Conservation (phyloP, 202 grass and related monocot genomes). For the Zoysia matrella region DNA sequence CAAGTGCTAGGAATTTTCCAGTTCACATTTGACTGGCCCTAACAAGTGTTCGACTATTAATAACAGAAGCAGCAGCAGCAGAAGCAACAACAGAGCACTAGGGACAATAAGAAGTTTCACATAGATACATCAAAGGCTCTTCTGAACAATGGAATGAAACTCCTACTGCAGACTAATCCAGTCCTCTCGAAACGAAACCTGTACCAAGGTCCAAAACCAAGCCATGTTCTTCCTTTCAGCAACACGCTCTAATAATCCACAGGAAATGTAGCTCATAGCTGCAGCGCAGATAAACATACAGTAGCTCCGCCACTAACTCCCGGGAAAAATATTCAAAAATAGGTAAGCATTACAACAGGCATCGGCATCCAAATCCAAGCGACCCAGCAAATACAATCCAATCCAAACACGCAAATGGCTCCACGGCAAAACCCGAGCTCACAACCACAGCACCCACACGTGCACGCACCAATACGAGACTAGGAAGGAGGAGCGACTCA, state of each 20-base stretch:
- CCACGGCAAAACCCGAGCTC: slow-evolving; percentile 25
- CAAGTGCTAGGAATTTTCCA: not conserved
- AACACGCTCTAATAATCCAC: slow-evolving; percentile 24
- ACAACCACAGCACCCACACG: slow-evolving; percentile 20
- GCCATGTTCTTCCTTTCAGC: slow-evolving; percentile 1
- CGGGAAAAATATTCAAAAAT: not conserved
- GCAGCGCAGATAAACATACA: not conserved
- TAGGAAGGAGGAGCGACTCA: slow-evolving; percentile 42
- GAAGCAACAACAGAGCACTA: slow-evolving; percentile 1
- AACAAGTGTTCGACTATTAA: not conserved
- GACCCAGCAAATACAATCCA: slow-evolving; percentile 27
- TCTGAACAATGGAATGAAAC: slow-evolving; percentile 1
- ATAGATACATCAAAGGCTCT: not conserved
- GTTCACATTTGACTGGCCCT: not conserved
- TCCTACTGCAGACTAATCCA: not conserved
- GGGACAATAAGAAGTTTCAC: not conserved
- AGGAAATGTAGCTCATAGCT: not conserved
- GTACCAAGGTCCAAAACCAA: slow-evolving; percentile 22
- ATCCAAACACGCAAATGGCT: slow-evolving; percentile 13
- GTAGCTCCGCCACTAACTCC: not conserved
- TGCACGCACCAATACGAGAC: slow-evolving; percentile 27
- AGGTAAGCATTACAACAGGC: slow-evolving; percentile 32
- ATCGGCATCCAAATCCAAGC: slow-evolving; percentile 32
- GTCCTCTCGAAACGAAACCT: not conserved
- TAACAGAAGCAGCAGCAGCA: not conserved